Evolutionary conservation across 1,284 basidiomycete species (phyloP), one percentile per base, ranked within the genome.

Genomic region (Agroathelia rolfsii): DNA sequence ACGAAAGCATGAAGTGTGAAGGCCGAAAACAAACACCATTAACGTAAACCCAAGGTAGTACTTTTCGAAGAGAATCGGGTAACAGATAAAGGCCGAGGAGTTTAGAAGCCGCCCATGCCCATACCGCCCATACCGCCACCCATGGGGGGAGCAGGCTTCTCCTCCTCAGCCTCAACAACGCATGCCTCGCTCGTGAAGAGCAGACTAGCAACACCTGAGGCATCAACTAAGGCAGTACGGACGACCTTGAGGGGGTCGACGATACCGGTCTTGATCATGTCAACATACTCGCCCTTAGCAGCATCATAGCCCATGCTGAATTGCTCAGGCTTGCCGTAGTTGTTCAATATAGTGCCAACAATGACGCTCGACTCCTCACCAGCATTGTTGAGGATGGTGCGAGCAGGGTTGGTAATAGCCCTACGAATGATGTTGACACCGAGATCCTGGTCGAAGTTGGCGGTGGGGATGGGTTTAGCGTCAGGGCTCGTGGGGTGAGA

Each of bases 361-460:
- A 97, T 88, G 32, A 98, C 92, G 38, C 77, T 79, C 2, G 87
- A 73, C 60, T 97, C 94, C 62, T 96, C 92, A 30, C 93, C 94
- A 5, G 94, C 93, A 56, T 98, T 97, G 55, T 75, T 75, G 42
- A 94, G 74, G 56, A 98, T 98, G 11, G 85, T 88, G 38, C 90
- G 83, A 12, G 84, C 72, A 7, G 88, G 88, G 43, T 81, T 72
- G 24, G 79, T 79, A 37, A 98, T 64, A 15, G 93, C 93, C 15
- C 85, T 77, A 36, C 81, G 77, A 60, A 97, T 89, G 61, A 97
- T 96, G 39, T 78, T 76, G 24, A 98, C 87, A 53, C 94, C 94
- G 36, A 97, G 83, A 54, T 92, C 83, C 56, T 97, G 93, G 68
- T 98, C 94, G 56, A 97, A 97, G 86, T 97, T 97, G 58, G 68